Evolutionary conservation across 495 filamentous ascomycete species (phyloP), one percentile per base, ranked within the genome.

Genomic region (Cetradonia linearis): DNA sequence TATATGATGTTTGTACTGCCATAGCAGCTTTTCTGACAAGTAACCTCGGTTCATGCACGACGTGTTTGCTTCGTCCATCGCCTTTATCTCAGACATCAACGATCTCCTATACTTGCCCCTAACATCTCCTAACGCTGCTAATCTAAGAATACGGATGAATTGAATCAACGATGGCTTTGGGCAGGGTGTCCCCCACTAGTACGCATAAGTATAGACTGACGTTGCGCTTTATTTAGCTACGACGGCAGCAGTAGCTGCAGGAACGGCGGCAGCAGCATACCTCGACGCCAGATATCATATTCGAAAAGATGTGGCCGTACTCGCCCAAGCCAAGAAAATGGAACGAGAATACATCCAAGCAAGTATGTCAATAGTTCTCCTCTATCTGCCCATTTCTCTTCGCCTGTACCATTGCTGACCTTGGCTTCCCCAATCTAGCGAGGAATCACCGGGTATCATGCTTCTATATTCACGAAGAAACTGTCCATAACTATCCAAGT

Each of bases 281-380:
- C 72, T 88, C 50, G 81, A 90, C 63, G 87, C 83, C 56, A 88
- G 86, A 74, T 83, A 79, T 57, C 78, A 84, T 66, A 59, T 90
- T 53, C 60, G 66, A 34, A 83, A 88, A 66, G 86, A 90, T 69
- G 47, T 85, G 27, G 56, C 65, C 2, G 62, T 49, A 2, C 44
- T 82, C 50, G 73, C 66, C 31, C 65, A 37, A 23, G 37, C 62
- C 50, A 72, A 66, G 14, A 66, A 65, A 37, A 66, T 70, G n/a
- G 69, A 73, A 48, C 72, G 75, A 13, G 62, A 72, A 36, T 74
- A 73, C 62, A 62, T 66, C 42, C 68, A 64, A 49, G 72, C 71
- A 25, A 62, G 73, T 73, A 69, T n/a, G n/a, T n/a, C n/a, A n/a
- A n/a, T n/a, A n/a, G n/a, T n/a, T n/a, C n/a, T n/a, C n/a, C n/a